Base-by-base conservation (phyloP, 495 filamentous ascomycete species). In the Penicillium pulvis region DNA sequence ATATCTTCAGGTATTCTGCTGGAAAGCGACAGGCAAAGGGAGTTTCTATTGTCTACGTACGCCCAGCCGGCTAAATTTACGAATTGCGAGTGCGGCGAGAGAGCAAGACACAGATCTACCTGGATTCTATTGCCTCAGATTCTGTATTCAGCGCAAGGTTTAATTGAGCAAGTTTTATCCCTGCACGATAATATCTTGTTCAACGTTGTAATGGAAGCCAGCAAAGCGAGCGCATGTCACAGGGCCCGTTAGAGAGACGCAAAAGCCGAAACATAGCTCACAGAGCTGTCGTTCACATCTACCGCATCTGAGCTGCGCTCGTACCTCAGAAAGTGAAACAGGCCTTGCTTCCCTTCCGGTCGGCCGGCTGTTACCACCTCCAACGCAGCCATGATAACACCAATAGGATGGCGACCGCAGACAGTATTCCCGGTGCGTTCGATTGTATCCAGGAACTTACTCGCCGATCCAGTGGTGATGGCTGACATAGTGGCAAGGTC, bases 341-440 rank as follows among this genome's bases (percentile, higher is more conserved):
- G 83, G 31, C 86, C 85, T 67, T 82, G 81, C 28, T 76, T 76
- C 41, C 59, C 61, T 50, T 63, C 65, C n/a, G 71, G 60, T 51
- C 54, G 57, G 31, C 49, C 50, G 20, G 46, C 62, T 2, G 59
- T 70, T 55, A 89, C 65, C 42, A 69, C 70, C 74, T 97, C 92
- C 57, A 97, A 68, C 0, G 86, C 92, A 2, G 92, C 92, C 90
- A 99, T 91, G 11, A 95, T 82, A 12, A 99, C 88, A 0, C 95
- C 92, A 63, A 99, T 98, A 0, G 94, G 94, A 79, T 99, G 95
- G 43, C 92, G 79, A 50, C 94, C 94, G 63, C 94, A 99, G 30
- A 99, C 91, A 1, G 94, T 97, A 64, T 99, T 99, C 35, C 83
- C 85, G 0, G 92, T 98, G 39, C 80, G 75, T 36, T 82, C 74